Conservation (phyloP, 164 flowering plant species). For the Aristolochia californica region DNA sequence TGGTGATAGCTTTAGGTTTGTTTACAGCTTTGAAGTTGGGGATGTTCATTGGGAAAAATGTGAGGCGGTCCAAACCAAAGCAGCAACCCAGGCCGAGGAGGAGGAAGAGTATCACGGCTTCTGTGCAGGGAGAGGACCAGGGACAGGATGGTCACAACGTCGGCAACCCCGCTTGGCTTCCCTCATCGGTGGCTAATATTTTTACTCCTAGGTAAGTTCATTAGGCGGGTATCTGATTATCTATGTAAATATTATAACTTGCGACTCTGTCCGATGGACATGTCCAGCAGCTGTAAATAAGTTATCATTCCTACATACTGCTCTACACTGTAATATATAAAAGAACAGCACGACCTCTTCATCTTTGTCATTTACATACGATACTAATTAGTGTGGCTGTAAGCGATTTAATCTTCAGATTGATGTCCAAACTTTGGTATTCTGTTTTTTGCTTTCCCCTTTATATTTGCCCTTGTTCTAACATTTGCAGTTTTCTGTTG, state of each 20-base stretch:
- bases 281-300: too few relatives aligned
- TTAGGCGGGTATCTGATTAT: background rate
- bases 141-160: slow-evolving; percentile 26
- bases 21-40: slow-evolving; percentile 75
- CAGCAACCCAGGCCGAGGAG: slow-evolving; percentile 15
- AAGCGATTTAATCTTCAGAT: too few relatives aligned
- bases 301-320: too few relatives aligned
- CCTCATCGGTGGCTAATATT: slow-evolving; percentile 46
- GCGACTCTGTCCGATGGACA: too few relatives aligned
- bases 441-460: too few relatives aligned
- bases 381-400: too few relatives aligned
- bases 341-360: too few relatives aligned
- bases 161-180: slow-evolving; percentile 53
- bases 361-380: too few relatives aligned
- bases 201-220: slow-evolving; percentile 13
- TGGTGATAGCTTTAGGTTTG: slow-evolving; percentile 59
- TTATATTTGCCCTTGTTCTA: too few relatives aligned
- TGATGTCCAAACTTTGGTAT: too few relatives aligned
- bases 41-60: slow-evolving; percentile 38
- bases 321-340: too few relatives aligned
- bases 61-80: slow-evolving; percentile 23
- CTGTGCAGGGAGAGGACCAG: slow-evolving; percentile 8
- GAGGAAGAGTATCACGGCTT: slow-evolving; percentile 17
- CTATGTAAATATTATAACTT: background rate
- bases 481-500: too few relatives aligned